Percentiles rank a stretch among this genome's conserved stretches.
Conservation (phyloP, 306 rosid genomes). For the Begonia fuchsioides region DNA sequence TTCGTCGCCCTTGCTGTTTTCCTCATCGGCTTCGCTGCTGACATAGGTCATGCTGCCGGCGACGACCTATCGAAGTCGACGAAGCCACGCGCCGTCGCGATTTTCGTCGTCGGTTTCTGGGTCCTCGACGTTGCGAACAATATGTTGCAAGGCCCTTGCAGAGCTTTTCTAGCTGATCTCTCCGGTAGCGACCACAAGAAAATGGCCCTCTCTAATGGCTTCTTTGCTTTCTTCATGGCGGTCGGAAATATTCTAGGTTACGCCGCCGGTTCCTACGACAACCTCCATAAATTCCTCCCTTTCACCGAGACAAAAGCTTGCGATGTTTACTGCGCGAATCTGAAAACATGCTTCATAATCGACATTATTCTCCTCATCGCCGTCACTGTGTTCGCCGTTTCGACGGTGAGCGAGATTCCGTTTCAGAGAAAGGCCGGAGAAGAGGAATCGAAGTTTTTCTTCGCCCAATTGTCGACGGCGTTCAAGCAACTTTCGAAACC, state of each 20-base stretch:
- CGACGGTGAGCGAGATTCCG: constrained; percentile 28
- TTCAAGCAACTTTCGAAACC: constrained; percentile 42
- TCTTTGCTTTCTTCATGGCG: constrained; percentile 73
- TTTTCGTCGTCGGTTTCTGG: constrained; percentile 18
- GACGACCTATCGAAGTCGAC: background rate
- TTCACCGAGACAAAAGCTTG: constrained; percentile 57
- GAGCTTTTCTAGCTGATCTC: constrained; percentile 13
- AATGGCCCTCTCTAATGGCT: constrained; percentile 32
- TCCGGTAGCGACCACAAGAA: constrained; percentile 15
- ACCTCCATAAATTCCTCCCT: constrained; percentile 34
- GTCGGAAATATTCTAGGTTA: constrained; percentile 65
- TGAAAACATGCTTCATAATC: constrained; percentile 67
- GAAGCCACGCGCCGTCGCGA: constrained; percentile 10
- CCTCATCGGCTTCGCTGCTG: constrained; percentile 79
- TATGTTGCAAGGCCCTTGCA: constrained; percentile 20
- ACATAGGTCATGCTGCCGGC: constrained; percentile 30
- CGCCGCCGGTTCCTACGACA: constrained; percentile 48
- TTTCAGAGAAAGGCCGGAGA: background rate
- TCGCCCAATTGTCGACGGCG: constrained; percentile 31
- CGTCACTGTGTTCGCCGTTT: constrained; percentile 21
- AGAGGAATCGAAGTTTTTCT: background rate
- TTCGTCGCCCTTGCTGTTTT: constrained; percentile 54
- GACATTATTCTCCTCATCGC: constrained; percentile 27
- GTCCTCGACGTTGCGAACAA: constrained; percentile 16
- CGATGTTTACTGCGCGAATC: constrained; percentile 61